These are phyloP conservation scores for Lactarius sanguifluus DNA, from an alignment of 768 basidiomycete species.

Conservation along the genomic window DNA sequence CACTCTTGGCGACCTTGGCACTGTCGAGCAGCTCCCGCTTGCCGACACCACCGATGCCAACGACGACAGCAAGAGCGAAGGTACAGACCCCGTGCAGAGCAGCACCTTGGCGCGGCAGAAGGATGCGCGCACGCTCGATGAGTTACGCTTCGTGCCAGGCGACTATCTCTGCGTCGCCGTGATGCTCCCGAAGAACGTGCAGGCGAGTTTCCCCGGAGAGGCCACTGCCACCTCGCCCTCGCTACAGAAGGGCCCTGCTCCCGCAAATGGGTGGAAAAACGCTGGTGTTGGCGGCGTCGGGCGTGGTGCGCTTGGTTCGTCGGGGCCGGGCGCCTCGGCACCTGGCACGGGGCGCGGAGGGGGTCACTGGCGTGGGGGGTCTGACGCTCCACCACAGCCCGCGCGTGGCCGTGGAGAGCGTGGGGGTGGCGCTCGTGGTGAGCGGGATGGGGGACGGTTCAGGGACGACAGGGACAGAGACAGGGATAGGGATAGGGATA, in stretches of 20 bases:
- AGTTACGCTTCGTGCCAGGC: slow-evolving; percentile 76
- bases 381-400: slow-evolving; percentile 45
- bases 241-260: slow-evolving; percentile 45
- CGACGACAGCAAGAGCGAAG: slow-evolving; percentile 5
- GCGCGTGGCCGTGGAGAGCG: slow-evolving; percentile 45
- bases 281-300: slow-evolving; percentile 35
- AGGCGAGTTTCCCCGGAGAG: slow-evolving; percentile 44
- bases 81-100: slow-evolving; percentile 3
- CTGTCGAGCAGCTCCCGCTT: slow-evolving; percentile 53
- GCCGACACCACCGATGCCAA: slow-evolving; percentile 41
- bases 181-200: slow-evolving; percentile 63
- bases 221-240: slow-evolving; percentile 31
- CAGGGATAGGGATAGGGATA: slow-evolving; percentile 42
- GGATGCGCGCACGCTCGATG: slow-evolving; percentile 73
- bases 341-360: slow-evolving; percentile 51
- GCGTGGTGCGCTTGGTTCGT: slow-evolving; percentile 49
- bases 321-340: slow-evolving; percentile 36
- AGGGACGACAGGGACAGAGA: slow-evolving; percentile 48
- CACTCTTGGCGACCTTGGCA: slow-evolving; percentile 77
- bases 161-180: slow-evolving; percentile 79
- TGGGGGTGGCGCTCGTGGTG: slow-evolving; percentile 39
- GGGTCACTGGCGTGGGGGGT: slow-evolving; percentile 76
- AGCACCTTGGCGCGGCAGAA: slow-evolving; percentile 29
- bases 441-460: slow-evolving; percentile 38
- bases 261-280: slow-evolving; percentile 40